Evolutionary conservation across 2,329 filamentous ascomycete genomes (phyloP), one percentile per base, ranked within the genome.

Genomic region (Alternaria tenuissima): DNA sequence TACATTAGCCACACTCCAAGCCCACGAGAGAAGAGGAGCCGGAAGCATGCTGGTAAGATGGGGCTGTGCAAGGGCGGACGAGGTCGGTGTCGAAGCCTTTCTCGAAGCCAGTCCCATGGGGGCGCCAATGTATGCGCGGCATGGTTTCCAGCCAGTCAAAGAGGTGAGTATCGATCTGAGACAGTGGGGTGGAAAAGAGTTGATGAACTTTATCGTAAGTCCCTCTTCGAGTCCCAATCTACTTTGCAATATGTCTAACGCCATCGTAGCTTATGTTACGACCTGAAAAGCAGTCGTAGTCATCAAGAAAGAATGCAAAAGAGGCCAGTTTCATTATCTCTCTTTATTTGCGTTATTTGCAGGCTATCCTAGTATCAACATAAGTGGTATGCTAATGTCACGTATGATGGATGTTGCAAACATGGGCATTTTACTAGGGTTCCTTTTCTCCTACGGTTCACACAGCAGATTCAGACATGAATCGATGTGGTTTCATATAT

Each of bases 51-150:
- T 79, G 14, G 61, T 78, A 16, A 38, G 64, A 7, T 77, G 75
- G 75, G 76, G 76, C 0, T 64, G 67, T 11, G 70, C 71, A 22
- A 69, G 62, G 39, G 76, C 76, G 18, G 76, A 79, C 52, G 66
- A 74, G 54, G 63, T 51, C 8, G 72, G 71, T 3, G 65, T 77
- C 9, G 71, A 76, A 34, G 62, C 64, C 0, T 79, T 75, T 66
- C 47, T 79, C 18, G 75, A 78, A 55, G 72, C 76, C 14, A 76
- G 68, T 54, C 63, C 61, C 4, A 75, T 77, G 68, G 76, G 75
- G 3, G 67, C 62, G 51, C 72, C 72, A 4, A 61, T 79, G 61
- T 79, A 79, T 66, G 66, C 68, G 49, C 63, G 68, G 28, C 70
- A 66, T 66, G 76, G 75, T 0, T 79, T 77, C 44, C 61, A 68